A percentile compares a stretch with the other conserved stretches of the same genome.
These are phyloP conservation scores for Gossypium bickii DNA, from an alignment of 345 rosid species.

Conservation along the genomic window DNA sequence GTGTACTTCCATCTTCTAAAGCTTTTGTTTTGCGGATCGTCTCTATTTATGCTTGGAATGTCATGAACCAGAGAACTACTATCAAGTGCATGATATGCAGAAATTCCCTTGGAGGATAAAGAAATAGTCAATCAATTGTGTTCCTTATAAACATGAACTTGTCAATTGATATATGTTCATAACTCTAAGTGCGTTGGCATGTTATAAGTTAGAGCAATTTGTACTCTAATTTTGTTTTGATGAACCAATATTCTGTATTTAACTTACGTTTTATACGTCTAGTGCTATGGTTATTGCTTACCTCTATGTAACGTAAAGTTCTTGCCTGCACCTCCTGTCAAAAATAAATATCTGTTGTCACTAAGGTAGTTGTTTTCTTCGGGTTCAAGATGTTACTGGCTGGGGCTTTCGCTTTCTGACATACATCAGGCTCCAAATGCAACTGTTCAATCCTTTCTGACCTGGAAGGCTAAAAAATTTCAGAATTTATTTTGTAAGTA, in stretches of 20 bases:
- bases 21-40: background rate
- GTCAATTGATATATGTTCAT: background rate
- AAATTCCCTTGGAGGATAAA: background rate
- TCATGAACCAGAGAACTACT: background rate
- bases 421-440: conserved; percentile 15
- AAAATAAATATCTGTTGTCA: background rate
- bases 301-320: background rate
- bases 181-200: background rate
- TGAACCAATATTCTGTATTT: background rate
- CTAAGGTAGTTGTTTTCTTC: conserved; percentile 1
- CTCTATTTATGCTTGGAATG: background rate
- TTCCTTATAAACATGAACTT: background rate
- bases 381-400: conserved; percentile 15
- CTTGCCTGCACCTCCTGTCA: conserved; percentile 2
- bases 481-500: background rate
- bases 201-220: background rate
- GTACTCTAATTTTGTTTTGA: background rate
- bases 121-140: background rate
- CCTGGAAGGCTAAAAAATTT: conserved; percentile 15
- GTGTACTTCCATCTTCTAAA: background rate
- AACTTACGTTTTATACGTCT: background rate
- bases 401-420: background rate
- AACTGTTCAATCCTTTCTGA: conserved; percentile 12
- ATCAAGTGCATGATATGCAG: background rate
- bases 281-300: background rate